Evolutionary conservation across 495 filamentous ascomycete genomes (phyloP).

Genomic region (Evansstolkia leycettana): DNA sequence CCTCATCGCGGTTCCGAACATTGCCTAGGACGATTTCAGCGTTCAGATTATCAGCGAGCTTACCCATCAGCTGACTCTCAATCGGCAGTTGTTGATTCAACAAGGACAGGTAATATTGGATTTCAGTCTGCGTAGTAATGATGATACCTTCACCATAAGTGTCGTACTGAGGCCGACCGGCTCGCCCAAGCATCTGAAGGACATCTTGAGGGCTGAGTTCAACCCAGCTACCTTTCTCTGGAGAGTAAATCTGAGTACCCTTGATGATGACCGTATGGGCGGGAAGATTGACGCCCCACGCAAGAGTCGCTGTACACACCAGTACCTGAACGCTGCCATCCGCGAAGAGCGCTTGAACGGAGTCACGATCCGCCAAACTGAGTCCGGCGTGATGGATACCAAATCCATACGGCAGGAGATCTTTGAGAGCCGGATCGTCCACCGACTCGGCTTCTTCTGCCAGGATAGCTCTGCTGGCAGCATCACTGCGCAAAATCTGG

Average conservation of each 20-base stretch:
- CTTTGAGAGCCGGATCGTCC: constrained; percentile 80
- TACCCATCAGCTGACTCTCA: constrained; percentile 89
- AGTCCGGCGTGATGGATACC: constrained; percentile 98
- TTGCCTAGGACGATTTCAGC: constrained; percentile 95
- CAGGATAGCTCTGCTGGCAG: constrained; percentile 79
- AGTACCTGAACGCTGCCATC: constrained; percentile 88
- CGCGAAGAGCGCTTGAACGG: constrained; percentile 88
- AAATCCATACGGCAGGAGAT: constrained; percentile 89
- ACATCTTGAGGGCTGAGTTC: constrained; percentile 96
- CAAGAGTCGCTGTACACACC: constrained; percentile 90
- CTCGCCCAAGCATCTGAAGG: constrained; percentile 95
- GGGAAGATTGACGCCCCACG: constrained; percentile 92
- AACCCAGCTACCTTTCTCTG: constrained; percentile 97
- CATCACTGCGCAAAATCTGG: constrained; percentile 87
- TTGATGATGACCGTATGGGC: constrained; percentile 97
- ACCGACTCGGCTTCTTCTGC: constrained; percentile 74
- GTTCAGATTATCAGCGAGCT: constrained; percentile 92
- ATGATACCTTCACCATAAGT: constrained; percentile 98
- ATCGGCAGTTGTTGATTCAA: constrained; percentile 97
- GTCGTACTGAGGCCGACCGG: constrained; percentile 91
- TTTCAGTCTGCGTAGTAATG: constrained; percentile 87
- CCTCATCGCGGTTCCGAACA: constrained; percentile 85
- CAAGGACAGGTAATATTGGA: constrained; percentile 92
- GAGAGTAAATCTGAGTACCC: constrained; percentile 94
- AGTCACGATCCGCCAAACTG: constrained; percentile 81